Conservation (phyloP, 345 rosid genomes). For the Citrus unshiu region DNA sequence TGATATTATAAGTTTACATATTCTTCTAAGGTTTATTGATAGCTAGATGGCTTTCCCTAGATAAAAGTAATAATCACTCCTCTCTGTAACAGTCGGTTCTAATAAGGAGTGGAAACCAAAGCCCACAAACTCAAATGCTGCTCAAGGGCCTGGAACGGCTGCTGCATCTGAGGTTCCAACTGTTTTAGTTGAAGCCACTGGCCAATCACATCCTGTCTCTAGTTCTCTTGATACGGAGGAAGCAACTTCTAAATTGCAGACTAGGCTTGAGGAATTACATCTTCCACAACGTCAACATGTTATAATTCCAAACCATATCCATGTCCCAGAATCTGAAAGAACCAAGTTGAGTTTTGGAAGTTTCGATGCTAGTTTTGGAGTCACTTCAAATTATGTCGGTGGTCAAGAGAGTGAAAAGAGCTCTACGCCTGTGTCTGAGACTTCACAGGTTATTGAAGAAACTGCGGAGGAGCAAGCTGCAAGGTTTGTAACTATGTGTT, state of each 20-base stretch:
- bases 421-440: constrained; percentile 58
- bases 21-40: constrained; percentile 13
- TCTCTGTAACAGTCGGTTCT: constrained; percentile 47
- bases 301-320: constrained; percentile 86
- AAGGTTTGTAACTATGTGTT: constrained; percentile 42
- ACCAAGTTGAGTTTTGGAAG: constrained; percentile 92
- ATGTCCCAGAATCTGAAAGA: constrained; percentile 91
- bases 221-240: constrained; percentile 51
- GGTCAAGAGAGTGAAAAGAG: constrained; percentile 62
- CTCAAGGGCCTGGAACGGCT: constrained; percentile 47
- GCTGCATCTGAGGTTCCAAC: constrained; percentile 44
- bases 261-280: constrained; percentile 66
- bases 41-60: constrained; percentile 5
- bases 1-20: background rate
- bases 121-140: constrained; percentile 45
- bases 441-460: constrained; percentile 57
- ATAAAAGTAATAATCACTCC: constrained; percentile 8
- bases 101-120: constrained; percentile 94
- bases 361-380: constrained; percentile 76
- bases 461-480: constrained; percentile 45
- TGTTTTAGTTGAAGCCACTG: constrained; percentile 42
- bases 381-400: constrained; percentile 30
- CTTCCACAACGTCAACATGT: constrained; percentile 83
- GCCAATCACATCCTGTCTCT: constrained; percentile 31
- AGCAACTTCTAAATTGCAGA: constrained; percentile 58